phyloP scores from a whole-genome alignment of 305 asterid genomes.

The Fraxinus nigra region DNA sequence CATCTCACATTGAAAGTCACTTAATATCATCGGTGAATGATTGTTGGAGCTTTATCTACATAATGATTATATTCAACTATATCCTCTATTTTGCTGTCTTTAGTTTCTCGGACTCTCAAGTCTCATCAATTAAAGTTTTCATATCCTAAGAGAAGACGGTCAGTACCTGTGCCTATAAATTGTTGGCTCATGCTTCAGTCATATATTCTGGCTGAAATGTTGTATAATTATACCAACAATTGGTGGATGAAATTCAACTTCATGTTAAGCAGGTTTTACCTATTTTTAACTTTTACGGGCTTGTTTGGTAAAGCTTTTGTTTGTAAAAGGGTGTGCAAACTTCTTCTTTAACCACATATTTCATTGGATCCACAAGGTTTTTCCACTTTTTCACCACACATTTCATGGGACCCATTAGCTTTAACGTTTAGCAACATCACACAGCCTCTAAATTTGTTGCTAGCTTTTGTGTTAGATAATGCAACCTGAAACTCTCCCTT shows the following conservation, averaged over 20 bases:
- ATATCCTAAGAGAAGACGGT: neutral
- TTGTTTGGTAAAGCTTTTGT: neutral
- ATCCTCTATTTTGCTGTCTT: neutral
- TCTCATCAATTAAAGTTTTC: neutral
- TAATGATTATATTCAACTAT: neutral
- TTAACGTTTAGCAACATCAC: neutral
- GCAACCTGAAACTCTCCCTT: neutral
- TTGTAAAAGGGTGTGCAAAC: neutral
- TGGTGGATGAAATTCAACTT: neutral
- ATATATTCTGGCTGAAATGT: neutral
- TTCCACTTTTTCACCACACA: neutral
- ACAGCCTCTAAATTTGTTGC: neutral
- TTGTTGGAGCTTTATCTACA: neutral
- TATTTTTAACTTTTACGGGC: neutral
- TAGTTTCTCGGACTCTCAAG: neutral
- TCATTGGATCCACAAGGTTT: neutral
- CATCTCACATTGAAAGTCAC: neutral
- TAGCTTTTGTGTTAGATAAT: neutral
- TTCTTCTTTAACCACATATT: neutral
- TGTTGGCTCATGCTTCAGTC: neutral
- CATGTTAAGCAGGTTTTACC: neutral
- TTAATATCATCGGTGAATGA: neutral
- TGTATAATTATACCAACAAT: neutral
- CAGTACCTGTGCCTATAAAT: neutral
- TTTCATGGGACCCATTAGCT: neutral